Conservation (phyloP, 495 filamentous ascomycete species). For the Penicillium bovifimosum region DNA sequence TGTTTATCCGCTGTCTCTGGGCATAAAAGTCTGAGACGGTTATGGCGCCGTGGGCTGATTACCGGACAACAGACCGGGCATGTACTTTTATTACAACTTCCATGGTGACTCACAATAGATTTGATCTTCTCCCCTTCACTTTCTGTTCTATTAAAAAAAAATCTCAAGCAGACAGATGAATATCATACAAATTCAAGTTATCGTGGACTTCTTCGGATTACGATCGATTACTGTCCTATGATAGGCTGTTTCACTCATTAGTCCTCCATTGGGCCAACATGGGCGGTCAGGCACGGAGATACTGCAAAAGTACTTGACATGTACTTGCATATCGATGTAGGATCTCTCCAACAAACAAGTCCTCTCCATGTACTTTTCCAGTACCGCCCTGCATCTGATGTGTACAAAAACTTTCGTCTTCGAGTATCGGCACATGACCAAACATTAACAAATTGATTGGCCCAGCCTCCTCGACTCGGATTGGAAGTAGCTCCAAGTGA, state of each 20-base stretch:
- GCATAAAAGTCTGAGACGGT: conserved; percentile 22
- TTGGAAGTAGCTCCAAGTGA: not conserved
- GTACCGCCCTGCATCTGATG: not conserved
- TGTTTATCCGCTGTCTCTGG: conserved; percentile 9
- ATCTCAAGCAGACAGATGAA: conserved; percentile 7
- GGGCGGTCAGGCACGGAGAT: conserved; percentile 7
- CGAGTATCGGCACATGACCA: conserved; percentile 12
- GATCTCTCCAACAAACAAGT: not conserved
- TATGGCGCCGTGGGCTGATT: conserved; percentile 26
- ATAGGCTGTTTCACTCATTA: not conserved
- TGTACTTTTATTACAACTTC: conserved; percentile 40
- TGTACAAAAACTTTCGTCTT: conserved; percentile 3
- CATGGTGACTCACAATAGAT: conserved; percentile 28
- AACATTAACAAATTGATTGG: conserved; percentile 19
- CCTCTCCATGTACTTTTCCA: not conserved
- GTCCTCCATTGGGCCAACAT: conserved; percentile 5
- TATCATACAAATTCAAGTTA: not conserved
- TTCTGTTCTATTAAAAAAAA: not conserved
- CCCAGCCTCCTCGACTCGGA: conserved; percentile 21
- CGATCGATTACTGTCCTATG: not conserved
- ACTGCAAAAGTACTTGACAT: not conserved
- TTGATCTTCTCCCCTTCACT: conserved; percentile 17
- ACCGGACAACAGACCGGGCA: conserved; percentile 27
- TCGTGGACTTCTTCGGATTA: not conserved
- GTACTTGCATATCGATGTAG: not conserved